phyloP scores from a whole-genome alignment of 768 basidiomycete species.

The Candolleomyces efflorescens region DNA sequence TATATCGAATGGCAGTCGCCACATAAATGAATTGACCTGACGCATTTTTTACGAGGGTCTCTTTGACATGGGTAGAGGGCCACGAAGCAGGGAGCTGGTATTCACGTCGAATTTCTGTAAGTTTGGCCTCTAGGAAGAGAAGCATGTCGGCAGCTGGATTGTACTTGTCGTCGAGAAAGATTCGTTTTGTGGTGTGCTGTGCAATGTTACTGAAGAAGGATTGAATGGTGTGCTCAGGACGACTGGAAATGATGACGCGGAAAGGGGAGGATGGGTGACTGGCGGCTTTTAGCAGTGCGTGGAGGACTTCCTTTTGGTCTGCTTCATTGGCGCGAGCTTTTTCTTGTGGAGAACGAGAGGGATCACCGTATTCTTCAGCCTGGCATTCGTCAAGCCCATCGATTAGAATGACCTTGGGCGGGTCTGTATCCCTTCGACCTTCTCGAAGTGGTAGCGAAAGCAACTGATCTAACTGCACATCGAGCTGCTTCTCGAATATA shows the following conservation, averaged over 20 bases:
- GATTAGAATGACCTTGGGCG: background rate
- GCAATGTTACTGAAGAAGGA: background rate
- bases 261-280: background rate
- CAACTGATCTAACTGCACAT: background rate
- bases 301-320: conserved; percentile 2
- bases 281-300: background rate
- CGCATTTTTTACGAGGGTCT: background rate
- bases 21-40: conserved; percentile 17
- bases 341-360: no score
- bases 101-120: background rate
- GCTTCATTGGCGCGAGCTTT: background rate
- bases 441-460: background rate
- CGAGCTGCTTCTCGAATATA: background rate
- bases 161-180: conserved; percentile 5
- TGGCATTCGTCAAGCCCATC: conserved; percentile 12
- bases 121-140: background rate
- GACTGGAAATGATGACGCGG: conserved; percentile 4
- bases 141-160: conserved; percentile 2
- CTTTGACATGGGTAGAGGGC: background rate
- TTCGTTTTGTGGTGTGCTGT: background rate
- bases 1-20: conserved; percentile 9
- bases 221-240: conserved; percentile 5
- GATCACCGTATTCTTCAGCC: background rate
- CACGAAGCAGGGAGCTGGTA: conserved; percentile 3
- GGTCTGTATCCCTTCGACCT: background rate